phyloP scores from a whole-genome alignment of 2,329 filamentous ascomycete genomes.

The Aspergillus ibericus region DNA sequence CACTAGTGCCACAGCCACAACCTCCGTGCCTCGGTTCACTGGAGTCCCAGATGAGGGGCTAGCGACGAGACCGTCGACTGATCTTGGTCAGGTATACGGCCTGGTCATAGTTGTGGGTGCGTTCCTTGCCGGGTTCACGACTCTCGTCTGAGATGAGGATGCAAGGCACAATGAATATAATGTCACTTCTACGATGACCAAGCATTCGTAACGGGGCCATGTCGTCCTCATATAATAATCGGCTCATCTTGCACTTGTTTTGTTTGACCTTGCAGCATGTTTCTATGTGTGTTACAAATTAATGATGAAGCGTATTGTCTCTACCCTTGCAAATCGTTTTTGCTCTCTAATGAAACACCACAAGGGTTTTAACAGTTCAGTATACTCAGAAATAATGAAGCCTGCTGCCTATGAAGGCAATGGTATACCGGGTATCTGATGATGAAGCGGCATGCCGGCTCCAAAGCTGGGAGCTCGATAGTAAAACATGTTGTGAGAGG shows the following conservation, averaged over 20 bases:
- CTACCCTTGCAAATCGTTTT: background rate
- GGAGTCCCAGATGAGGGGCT: conserved; percentile 34
- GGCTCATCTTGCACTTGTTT: background rate
- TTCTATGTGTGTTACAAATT: background rate
- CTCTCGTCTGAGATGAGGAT: conserved; percentile 46
- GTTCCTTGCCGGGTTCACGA: conserved; percentile 59
- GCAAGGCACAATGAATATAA: background rate
- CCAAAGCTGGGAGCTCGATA: too few relatives aligned
- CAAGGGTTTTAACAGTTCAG: background rate
- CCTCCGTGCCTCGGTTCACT: conserved; percentile 34
- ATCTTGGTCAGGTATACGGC: conserved; percentile 58
- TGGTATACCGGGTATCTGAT: too few relatives aligned
- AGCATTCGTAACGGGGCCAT: background rate
- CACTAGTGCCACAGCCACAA: conserved; percentile 35
- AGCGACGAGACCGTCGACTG: conserved; percentile 40
- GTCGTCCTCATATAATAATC: background rate
- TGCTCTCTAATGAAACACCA: background rate
- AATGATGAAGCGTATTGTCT: background rate
- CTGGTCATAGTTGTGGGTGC: conserved; percentile 55
- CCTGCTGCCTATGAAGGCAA: too few relatives aligned
- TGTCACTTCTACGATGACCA: background rate
- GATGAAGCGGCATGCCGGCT: too few relatives aligned
- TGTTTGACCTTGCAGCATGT: background rate
- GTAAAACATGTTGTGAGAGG: background rate
- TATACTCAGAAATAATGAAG: too few relatives aligned